Base-by-base conservation (phyloP, 306 rosid species). In the Cicer yamashitae region DNA sequence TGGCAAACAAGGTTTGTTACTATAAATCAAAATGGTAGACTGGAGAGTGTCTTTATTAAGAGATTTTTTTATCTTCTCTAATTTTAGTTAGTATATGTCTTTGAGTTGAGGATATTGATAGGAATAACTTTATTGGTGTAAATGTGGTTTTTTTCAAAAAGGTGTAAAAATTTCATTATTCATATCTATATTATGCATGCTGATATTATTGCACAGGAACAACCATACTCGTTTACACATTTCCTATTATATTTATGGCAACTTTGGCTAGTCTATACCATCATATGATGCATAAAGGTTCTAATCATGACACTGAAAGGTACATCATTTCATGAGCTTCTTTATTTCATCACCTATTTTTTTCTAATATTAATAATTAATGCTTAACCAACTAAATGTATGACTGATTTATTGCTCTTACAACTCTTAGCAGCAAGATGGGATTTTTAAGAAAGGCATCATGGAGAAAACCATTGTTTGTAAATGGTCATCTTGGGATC, bases 401-500 rank as follows among this genome's bases (percentile, higher is more conserved):
- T 58, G 58, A 66, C 12, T 60, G 45, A 8, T 73, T 75, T 76
- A n/a, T 76, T 78, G 53, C 34, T 82, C 10, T 25, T 46, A 83
- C 84, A 6, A n/a, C 30, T 82, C 7, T 13, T 46, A 82, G 89
- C 7, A 46, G 89, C 7, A 46, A 58, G 77, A 64, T 20, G 72
- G 60, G 79, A 38, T 20, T 56, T 38, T 75, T 46, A 18, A 43
- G 61, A 52, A 77, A 77, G 62, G 74, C 43, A 53, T 77, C 81
- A 47, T 82, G 88, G 91, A 85, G 56, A 69, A 53, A 84, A 74
- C 87, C 91, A 13, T 54, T 68, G 25, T 74, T 85, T n/a, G 83
- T 75, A 71, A 75, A 75, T 63, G 87, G 81, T 7, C 84, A 87
- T 63, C 86, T 89, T 77, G 94, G 94, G 61, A 87, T 85, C 67